Percentiles rank a stretch among this genome's conserved stretches.
These are phyloP conservation scores for Salinomyces thailandicus DNA, from an alignment of 2,329 filamentous ascomycete genomes.

Conservation along the genomic window DNA sequence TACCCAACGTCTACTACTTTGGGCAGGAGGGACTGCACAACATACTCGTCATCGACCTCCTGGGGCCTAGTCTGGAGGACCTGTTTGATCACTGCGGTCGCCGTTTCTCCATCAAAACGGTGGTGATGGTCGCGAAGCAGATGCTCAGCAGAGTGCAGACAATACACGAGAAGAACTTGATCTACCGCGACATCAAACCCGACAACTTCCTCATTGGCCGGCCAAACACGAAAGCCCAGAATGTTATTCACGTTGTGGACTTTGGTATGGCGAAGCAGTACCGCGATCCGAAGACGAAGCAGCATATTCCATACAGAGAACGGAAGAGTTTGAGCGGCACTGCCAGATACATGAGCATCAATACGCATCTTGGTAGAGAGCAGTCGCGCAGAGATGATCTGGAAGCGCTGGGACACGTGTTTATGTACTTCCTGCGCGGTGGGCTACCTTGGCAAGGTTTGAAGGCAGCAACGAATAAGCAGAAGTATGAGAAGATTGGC, in stretches of 20 bases:
- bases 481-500: slow-evolving; percentile 99
- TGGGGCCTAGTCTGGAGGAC: slow-evolving; percentile 90
- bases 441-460: slow-evolving; percentile 56
- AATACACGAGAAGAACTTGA: slow-evolving; percentile 98
- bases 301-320: slow-evolving; percentile 96
- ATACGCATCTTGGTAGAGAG: slow-evolving; percentile 92
- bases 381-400: slow-evolving; percentile 93
- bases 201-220: slow-evolving; percentile 98
- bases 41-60: slow-evolving; percentile 93
- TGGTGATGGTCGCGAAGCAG: slow-evolving; percentile 98
- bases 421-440: slow-evolving; percentile 59
- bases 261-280: slow-evolving; percentile 99
- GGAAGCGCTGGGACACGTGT: slow-evolving; percentile 66
- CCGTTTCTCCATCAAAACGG: slow-evolving; percentile 92
- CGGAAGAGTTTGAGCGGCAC: slow-evolving; percentile 94
- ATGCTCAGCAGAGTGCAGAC: slow-evolving; percentile 91
- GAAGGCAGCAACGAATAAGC: slow-evolving; percentile 67
- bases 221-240: slow-evolving; percentile 84
- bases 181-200: slow-evolving; percentile 98
- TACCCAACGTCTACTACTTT: slow-evolving; percentile 99
- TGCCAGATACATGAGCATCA: slow-evolving; percentile 98
- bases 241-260: slow-evolving; percentile 96
- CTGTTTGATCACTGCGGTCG: slow-evolving; percentile 95
- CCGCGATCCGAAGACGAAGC: slow-evolving; percentile 95
- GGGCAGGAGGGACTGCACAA: slow-evolving; percentile 98